A percentile compares a stretch with the other conserved stretches of the same genome.
phyloP scores from a whole-genome alignment of 2,329 filamentous ascomycete species.

The Colletotrichum cuscutae region DNA sequence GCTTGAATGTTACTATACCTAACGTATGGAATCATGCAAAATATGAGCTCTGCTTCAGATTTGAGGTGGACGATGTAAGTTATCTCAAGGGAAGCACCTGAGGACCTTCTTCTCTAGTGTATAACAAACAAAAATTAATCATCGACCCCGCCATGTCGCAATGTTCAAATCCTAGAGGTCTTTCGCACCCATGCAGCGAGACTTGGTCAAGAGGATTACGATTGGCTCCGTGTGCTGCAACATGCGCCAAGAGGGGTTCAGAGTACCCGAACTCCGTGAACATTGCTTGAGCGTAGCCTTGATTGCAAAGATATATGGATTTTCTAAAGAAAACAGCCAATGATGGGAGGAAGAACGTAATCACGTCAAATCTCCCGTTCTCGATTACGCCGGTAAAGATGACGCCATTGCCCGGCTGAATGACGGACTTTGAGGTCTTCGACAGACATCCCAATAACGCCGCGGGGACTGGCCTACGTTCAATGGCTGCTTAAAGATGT shows the following conservation, averaged over 20 bases:
- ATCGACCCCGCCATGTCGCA: slow-evolving; percentile 23
- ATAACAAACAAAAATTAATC: no score
- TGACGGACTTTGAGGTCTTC: background rate
- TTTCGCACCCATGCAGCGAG: no score
- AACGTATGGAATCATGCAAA: no score
- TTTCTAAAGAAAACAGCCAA: background rate
- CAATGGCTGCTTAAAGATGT: no score
- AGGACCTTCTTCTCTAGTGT: no score
- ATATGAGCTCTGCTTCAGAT: no score
- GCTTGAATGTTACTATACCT: background rate
- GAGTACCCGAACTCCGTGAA: background rate
- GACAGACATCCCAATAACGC: background rate
- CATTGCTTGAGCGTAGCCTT: background rate
- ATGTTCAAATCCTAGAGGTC: background rate
- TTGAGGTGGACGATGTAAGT: no score
- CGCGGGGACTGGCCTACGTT: no score
- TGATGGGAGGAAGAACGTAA: background rate
- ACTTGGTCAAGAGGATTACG: background rate
- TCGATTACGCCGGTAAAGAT: background rate
- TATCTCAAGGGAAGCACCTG: no score
- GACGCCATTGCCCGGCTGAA: background rate
- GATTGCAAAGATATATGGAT: background rate
- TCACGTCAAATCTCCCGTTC: background rate
- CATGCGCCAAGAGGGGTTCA: background rate
- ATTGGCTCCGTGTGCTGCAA: background rate